Evolutionary conservation across 2,329 filamentous ascomycete genomes (phyloP).

Genomic region (Aspergillus udagawae): DNA sequence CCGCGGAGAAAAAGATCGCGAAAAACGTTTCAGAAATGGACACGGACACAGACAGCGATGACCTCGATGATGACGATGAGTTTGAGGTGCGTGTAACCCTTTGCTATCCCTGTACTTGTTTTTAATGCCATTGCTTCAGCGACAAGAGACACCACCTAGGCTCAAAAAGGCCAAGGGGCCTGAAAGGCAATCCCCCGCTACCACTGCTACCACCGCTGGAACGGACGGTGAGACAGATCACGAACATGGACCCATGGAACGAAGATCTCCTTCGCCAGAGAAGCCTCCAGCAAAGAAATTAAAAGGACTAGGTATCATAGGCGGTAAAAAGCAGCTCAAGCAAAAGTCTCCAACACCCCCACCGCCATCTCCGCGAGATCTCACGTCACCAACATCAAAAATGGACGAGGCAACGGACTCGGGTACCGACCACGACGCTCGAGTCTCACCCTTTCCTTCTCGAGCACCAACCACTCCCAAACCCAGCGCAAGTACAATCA

Average conservation of each 20-base stretch:
- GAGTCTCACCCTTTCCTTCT: neutral
- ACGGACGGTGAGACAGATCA: conserved; percentile 10
- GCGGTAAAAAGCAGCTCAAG: conserved; percentile 13
- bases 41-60: conserved; percentile 24
- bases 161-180: conserved; percentile 16
- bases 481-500: conserved; percentile 1
- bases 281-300: conserved; percentile 7
- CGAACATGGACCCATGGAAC: neutral
- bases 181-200: neutral
- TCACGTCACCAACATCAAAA: neutral
- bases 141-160: conserved; percentile 33
- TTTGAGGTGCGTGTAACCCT: conserved; percentile 32
- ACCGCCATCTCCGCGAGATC: neutral
- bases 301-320: conserved; percentile 20
- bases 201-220: conserved; percentile 1
- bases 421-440: neutral
- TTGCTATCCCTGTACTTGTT: neutral
- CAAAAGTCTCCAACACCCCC: neutral
- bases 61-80: conserved; percentile 35
- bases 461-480: neutral
- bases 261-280: conserved; percentile 1
- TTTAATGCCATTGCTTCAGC: conserved; percentile 19
- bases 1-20: neutral
- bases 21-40: conserved; percentile 10
- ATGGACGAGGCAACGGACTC: neutral